A percentile compares a stretch with the other conserved stretches of the same genome.
phyloP scores from a whole-genome alignment of 2,329 filamentous ascomycete species.

The Plenodomus biglobosus region DNA sequence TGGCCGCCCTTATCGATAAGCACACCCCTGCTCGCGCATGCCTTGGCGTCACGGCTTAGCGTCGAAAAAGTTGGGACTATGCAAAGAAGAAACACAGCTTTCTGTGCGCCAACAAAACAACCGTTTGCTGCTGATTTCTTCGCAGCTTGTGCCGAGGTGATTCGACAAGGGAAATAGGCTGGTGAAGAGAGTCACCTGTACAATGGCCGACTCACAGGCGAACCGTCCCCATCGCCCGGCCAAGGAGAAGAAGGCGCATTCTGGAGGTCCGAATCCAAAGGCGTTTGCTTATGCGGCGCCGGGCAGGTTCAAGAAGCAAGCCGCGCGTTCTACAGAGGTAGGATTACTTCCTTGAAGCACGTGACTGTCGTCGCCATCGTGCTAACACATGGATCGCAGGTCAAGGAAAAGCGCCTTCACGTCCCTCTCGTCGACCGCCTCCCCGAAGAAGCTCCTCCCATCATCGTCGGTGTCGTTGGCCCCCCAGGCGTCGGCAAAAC shows the following conservation, averaged over 20 bases:
- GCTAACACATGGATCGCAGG: conserved; percentile 51
- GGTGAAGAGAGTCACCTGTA: conserved; percentile 1
- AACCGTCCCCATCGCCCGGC: conserved; percentile 83
- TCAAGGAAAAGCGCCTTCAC: conserved; percentile 94
- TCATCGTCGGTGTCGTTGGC: conserved; percentile 91
- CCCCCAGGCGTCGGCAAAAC: conserved; percentile 94
- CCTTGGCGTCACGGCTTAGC: conserved; percentile 33
- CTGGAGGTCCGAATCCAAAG: conserved; percentile 78
- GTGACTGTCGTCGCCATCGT: neutral
- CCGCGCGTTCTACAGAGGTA: conserved; percentile 72
- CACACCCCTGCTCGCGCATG: conserved; percentile 22
- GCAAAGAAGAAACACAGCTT: too few species aligned
- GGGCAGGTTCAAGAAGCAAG: conserved; percentile 75
- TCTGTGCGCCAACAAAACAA: too few species aligned
- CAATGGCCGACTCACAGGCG: conserved; percentile 65
- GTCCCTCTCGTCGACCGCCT: conserved; percentile 94
- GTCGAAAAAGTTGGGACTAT: conserved; percentile 26
- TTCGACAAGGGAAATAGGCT: too few species aligned
- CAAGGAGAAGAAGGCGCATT: conserved; percentile 83
- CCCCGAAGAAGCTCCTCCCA: conserved; percentile 90
- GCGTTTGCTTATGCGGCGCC: conserved; percentile 84
- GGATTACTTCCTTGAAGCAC: conserved; percentile 8
- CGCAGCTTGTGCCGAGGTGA: too few species aligned
- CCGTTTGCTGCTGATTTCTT: too few species aligned
- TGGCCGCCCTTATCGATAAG: conserved; percentile 47